Evolutionary conservation across 305 asterid species (phyloP).

Genomic region (Solanum chacoense): DNA sequence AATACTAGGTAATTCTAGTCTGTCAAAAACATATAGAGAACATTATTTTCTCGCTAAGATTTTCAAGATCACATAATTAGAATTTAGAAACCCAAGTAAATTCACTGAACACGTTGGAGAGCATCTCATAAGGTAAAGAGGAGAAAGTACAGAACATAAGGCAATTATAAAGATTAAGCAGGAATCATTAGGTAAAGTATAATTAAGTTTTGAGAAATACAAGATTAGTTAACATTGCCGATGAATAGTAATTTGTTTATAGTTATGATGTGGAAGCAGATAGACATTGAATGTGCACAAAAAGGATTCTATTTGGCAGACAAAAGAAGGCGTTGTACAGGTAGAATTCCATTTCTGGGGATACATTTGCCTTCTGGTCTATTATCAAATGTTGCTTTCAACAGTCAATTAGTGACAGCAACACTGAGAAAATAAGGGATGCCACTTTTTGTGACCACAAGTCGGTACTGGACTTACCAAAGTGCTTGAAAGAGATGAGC

Average conservation of each 20-base stretch:
- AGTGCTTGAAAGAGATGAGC: background rate
- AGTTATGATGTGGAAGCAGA: background rate
- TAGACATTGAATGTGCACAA: background rate
- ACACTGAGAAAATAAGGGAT: background rate
- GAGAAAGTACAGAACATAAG: background rate
- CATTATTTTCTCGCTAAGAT: background rate
- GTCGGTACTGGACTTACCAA: background rate
- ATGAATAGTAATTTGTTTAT: background rate
- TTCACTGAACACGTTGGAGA: background rate
- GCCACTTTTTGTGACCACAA: background rate
- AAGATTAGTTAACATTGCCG: background rate
- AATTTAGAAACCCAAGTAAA: background rate
- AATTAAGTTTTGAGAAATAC: background rate
- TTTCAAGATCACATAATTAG: background rate
- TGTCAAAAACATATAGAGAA: background rate
- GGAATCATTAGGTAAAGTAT: background rate
- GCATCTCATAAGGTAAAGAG: background rate
- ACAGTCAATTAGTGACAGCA: background rate
- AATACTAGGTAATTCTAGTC: background rate
- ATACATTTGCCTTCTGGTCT: background rate
- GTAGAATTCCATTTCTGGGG: background rate
- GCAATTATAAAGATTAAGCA: background rate
- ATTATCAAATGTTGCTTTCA: background rate
- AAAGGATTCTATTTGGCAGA: conserved; percentile 8
- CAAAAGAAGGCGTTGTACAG: background rate